A percentile compares a stretch with the other conserved stretches of the same genome.
phyloP scores from a whole-genome alignment of 1,284 basidiomycete genomes.

The Tilletia walkeri region DNA sequence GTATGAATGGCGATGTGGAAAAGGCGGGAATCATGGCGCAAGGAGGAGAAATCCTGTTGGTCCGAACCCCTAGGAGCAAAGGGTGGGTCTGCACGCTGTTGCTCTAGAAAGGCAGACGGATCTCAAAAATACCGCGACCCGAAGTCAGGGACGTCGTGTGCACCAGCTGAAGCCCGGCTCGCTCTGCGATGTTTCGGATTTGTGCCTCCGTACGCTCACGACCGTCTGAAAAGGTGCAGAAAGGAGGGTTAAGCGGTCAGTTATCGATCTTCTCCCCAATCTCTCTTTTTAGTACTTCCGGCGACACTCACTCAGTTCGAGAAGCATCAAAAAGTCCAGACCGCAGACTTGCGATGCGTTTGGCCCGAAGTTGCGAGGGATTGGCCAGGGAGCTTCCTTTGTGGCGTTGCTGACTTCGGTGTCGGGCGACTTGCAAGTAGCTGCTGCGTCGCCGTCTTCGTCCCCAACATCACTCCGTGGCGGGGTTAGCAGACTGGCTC shows the following conservation, averaged over 20 bases:
- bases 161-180: constrained; percentile 3
- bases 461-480: constrained; percentile 4
- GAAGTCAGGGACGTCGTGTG: constrained; percentile 7
- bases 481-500: background rate
- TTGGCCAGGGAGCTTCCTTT: background rate
- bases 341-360: constrained; percentile 7
- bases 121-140: constrained; percentile 11
- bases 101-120: background rate
- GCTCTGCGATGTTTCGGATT: background rate
- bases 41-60: no score
- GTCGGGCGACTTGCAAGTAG: no score
- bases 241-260: background rate
- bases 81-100: background rate
- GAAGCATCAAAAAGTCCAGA: constrained; percentile 1
- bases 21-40: no score
- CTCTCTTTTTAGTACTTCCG: no score
- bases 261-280: background rate
- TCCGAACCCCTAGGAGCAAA: background rate
- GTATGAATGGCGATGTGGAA: no score
- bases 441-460: background rate
- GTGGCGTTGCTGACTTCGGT: background rate
- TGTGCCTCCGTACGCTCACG: constrained; percentile 10
- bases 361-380: constrained; percentile 12
- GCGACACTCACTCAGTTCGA: constrained; percentile 6
- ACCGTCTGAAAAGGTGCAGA: background rate